Conservation (phyloP, 1,284 basidiomycete species). For the Heterobasidion annosum region DNA sequence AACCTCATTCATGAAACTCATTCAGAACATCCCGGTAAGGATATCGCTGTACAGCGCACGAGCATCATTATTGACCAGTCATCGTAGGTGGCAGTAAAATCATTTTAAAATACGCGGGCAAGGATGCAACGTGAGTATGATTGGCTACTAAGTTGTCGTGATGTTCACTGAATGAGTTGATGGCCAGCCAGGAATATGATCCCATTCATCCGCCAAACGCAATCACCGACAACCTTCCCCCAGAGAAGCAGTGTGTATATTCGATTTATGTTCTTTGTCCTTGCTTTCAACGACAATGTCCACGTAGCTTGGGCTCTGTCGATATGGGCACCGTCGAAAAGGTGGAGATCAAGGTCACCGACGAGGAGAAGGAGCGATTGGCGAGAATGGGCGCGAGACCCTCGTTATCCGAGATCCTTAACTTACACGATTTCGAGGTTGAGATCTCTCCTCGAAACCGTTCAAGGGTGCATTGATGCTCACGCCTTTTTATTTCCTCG, state of each 20-base stretch:
- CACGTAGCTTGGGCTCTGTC: conserved; percentile 56
- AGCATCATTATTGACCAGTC: background rate
- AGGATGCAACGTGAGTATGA: conserved; percentile 54
- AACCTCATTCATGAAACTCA: background rate
- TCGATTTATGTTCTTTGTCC: background rate
- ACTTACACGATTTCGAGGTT: conserved; percentile 88
- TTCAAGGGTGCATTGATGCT: background rate
- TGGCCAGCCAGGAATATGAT: conserved; percentile 61
- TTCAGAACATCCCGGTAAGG: conserved; percentile 36
- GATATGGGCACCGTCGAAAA: conserved; percentile 55
- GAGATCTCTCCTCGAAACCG: conserved; percentile 4
- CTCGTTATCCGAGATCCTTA: conserved; percentile 69
- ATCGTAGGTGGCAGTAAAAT: conserved; percentile 19
- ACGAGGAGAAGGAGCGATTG: conserved; percentile 52
- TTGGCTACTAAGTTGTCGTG: background rate
- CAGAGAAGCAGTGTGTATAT: conserved; percentile 58
- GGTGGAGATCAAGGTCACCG: conserved; percentile 44
- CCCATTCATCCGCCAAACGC: conserved; percentile 86
- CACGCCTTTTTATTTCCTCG: background rate
- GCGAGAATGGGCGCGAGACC: conserved; percentile 50
- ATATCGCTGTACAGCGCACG: background rate
- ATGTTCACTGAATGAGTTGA: background rate
- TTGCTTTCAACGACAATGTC: conserved; percentile 9
- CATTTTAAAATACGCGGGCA: conserved; percentile 65
- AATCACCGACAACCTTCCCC: conserved; percentile 74